Evolutionary conservation across 305 asterid species (phyloP).

Genomic region (Rubia peregrina): DNA sequence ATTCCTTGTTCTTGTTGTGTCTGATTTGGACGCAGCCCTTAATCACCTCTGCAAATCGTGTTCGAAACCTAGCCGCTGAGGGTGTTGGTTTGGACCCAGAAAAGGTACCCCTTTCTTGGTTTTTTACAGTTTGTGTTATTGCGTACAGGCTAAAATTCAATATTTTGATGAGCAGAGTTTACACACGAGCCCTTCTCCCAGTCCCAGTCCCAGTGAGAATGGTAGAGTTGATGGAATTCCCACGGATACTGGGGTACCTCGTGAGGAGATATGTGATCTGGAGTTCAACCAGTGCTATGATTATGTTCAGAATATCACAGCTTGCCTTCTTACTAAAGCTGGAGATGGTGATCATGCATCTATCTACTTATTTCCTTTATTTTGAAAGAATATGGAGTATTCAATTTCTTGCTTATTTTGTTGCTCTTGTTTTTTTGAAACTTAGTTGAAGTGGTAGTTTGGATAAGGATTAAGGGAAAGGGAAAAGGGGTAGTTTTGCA

Average conservation of each 20-base stretch:
- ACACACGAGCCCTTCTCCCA: constrained; percentile 29
- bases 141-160: constrained; percentile 7
- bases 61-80: constrained; percentile 18
- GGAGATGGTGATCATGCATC: constrained; percentile 30
- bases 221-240: constrained; percentile 13
- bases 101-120: constrained; percentile 11
- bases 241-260: constrained; percentile 11
- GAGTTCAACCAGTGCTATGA: constrained; percentile 32
- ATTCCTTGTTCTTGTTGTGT: constrained; percentile 22
- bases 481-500: not conserved
- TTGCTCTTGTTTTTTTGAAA: not conserved
- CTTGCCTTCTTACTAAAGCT: constrained; percentile 34
- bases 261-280: constrained; percentile 27
- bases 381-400: not conserved
- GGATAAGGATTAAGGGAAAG: not conserved
- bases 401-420: no score
- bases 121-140: not conserved
- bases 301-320: constrained; percentile 33
- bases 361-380: not conserved
- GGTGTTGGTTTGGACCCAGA: constrained; percentile 8
- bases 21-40: constrained; percentile 17
- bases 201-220: constrained; percentile 23
- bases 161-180: constrained; percentile 19
- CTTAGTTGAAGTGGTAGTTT: not conserved
- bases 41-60: constrained; percentile 25